Conservation (phyloP, 1,284 basidiomycete species). For the Boletus chippewaensis region DNA sequence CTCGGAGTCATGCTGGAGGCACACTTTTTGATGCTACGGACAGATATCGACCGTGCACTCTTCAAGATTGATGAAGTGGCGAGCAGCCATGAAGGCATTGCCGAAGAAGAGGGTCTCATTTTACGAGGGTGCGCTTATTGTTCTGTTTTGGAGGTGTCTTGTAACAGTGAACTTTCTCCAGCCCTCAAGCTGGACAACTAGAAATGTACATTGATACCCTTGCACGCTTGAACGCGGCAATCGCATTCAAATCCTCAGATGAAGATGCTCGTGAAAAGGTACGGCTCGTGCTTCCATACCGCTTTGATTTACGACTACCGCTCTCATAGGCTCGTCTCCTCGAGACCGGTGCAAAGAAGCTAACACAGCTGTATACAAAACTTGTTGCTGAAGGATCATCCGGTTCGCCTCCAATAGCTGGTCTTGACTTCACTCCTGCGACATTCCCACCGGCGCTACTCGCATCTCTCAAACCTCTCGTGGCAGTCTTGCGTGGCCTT, state of each 20-base stretch:
- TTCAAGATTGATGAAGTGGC: constrained; percentile 72
- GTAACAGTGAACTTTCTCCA: constrained; percentile 22
- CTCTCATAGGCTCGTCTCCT: constrained; percentile 56
- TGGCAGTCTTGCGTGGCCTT: constrained; percentile 60
- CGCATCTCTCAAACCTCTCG: constrained; percentile 52
- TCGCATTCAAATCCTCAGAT: constrained; percentile 66
- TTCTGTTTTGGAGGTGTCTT: background rate
- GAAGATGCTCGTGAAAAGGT: constrained; percentile 56
- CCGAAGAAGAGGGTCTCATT: constrained; percentile 69
- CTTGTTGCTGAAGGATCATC: constrained; percentile 75
- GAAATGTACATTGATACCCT: constrained; percentile 61
- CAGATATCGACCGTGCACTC: constrained; percentile 74
- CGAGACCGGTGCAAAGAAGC: constrained; percentile 74
- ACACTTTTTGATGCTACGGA: constrained; percentile 3
- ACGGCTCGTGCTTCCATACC: background rate
- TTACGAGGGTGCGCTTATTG: constrained; percentile 53
- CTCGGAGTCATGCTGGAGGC: background rate
- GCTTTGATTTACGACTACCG: background rate
- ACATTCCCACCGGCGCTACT: constrained; percentile 51
- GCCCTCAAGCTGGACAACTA: constrained; percentile 64
- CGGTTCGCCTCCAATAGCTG: constrained; percentile 53
- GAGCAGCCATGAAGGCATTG: constrained; percentile 68
- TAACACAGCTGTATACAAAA: constrained; percentile 72
- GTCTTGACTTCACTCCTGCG: constrained; percentile 46
- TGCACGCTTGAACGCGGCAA: constrained; percentile 67